A percentile compares a stretch with the other conserved stretches of the same genome.
Evolutionary conservation across 306 rosid genomes (phyloP).

Genomic region (Corylus americana): DNA sequence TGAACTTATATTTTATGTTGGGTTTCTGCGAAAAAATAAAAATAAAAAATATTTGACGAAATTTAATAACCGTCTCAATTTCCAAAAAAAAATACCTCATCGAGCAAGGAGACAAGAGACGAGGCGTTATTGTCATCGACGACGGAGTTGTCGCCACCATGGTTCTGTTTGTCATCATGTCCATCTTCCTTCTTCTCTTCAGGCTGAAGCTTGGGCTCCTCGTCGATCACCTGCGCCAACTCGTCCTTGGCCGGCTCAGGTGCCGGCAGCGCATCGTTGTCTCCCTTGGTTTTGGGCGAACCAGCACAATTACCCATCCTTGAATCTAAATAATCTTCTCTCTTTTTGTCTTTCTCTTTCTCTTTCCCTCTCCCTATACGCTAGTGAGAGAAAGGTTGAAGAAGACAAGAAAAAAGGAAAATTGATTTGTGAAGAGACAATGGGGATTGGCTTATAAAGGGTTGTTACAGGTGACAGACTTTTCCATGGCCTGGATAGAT

Average conservation of each 20-base stretch:
- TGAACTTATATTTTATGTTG: no score
- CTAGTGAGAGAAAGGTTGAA: constrained; percentile 33
- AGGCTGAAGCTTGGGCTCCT: background rate
- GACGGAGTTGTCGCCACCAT: background rate
- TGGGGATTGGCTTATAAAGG: background rate
- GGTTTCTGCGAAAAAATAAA: no score
- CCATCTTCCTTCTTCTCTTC: background rate
- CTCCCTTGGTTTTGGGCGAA: constrained; percentile 33
- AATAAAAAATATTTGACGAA: background rate
- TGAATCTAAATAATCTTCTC: no score
- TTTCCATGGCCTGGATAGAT: no score
- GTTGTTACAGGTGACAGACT: no score
- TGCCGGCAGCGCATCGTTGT: background rate
- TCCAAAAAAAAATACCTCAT: constrained; percentile 14
- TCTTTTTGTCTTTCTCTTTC: background rate
- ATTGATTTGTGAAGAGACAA: background rate
- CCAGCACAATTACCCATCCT: constrained; percentile 36
- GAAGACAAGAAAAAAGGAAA: constrained; percentile 12
- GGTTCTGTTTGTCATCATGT: background rate
- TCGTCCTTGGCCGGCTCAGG: constrained; percentile 14
- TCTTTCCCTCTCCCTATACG: constrained; percentile 17
- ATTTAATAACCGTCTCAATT: no score
- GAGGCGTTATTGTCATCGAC: background rate
- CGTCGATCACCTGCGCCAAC: background rate
- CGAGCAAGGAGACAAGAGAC: constrained; percentile 32